These are phyloP conservation scores for Lipomyces orientalis DNA, from an alignment of 805 yeast species.

Conservation along the genomic window DNA sequence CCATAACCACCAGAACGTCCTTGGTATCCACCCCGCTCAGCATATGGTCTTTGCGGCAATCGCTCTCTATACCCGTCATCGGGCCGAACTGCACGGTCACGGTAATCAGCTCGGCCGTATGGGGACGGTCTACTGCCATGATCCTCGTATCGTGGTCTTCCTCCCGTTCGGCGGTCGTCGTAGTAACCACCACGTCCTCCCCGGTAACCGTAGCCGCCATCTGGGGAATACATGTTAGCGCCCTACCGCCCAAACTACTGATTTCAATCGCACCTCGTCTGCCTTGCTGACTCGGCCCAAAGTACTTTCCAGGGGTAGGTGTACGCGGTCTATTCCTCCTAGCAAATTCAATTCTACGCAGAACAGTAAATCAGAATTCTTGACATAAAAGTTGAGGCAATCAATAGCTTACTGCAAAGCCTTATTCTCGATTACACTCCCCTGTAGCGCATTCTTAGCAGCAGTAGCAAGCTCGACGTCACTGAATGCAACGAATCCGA, in stretches of 20 bases:
- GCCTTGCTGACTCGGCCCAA: constrained; percentile 40
- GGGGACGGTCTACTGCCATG: constrained; percentile 22
- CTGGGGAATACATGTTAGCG: neutral
- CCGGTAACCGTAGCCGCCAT: constrained; percentile 2
- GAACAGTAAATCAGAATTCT: neutral
- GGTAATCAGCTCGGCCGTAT: constrained; percentile 19
- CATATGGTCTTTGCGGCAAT: constrained; percentile 10
- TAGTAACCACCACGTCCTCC: constrained; percentile 28
- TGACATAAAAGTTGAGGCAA: neutral
- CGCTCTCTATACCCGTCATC: constrained; percentile 24
- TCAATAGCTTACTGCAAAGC: constrained; percentile 43
- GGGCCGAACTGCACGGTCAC: constrained; percentile 8
- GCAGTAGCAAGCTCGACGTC: constrained; percentile 52
- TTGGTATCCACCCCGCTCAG: constrained; percentile 18
- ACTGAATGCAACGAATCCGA: constrained; percentile 57
- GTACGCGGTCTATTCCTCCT: constrained; percentile 49
- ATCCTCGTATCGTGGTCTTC: constrained; percentile 19
- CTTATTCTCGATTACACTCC: constrained; percentile 50
- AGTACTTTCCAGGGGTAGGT: constrained; percentile 48
- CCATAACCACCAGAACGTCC: constrained; percentile 9
- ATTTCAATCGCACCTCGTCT: constrained; percentile 3
- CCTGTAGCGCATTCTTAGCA: constrained; percentile 55
- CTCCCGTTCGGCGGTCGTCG: constrained; percentile 20
- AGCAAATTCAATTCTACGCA: constrained; percentile 51
- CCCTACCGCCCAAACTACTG: neutral